Evolutionary conservation across 1,284 basidiomycete genomes (phyloP), one percentile per base, ranked within the genome.

Genomic region (Trametes hirsuta): DNA sequence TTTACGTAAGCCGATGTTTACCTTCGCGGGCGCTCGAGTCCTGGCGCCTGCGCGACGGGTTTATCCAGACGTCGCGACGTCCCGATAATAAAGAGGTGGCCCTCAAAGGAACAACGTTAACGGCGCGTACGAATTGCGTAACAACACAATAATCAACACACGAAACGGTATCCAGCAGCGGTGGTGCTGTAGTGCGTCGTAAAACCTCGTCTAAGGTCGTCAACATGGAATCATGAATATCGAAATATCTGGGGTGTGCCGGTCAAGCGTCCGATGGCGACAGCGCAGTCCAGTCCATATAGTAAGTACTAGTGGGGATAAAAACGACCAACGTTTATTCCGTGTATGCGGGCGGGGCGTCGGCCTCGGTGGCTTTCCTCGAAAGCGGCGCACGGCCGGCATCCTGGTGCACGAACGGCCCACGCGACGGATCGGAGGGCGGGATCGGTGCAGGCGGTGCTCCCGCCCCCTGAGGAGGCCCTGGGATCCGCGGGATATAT

Each of bases 1-100:
- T 6, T 66, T 66, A 66, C 64, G 55, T 66, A 58, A 63, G 2
- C 21, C 39, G 21, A 41, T 14, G 8, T n/a, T 52, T 56, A 34
- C 36, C 30, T 35, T 47, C 40, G 10, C 12, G 24, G 49, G 34
- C 37, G 44, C 35, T 34, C 36, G n/a, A 15, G 6, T 14, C 37
- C 12, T n/a, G 6, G n/a, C n/a, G n/a, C 39, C 39, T 11, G 39
- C n/a, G 12, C 39, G 3, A 14, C 39, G 39, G n/a, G 39, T 18
- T 40, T 40, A 40, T 18, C 39, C 39, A 40, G 39, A 11, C 39
- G 39, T 40, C n/a, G 14, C n/a, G 39, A 40, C 4, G n/a, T 14
- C 5, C n/a, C 4, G 25, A 30, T 12, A 41, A 51, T 9, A 25
- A 9, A 21, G 18, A 42, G 36, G 30, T 40, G 9, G 12, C 12